phyloP scores from a whole-genome alignment of 805 yeast genomes.

The Torulaspora gathmanii region DNA sequence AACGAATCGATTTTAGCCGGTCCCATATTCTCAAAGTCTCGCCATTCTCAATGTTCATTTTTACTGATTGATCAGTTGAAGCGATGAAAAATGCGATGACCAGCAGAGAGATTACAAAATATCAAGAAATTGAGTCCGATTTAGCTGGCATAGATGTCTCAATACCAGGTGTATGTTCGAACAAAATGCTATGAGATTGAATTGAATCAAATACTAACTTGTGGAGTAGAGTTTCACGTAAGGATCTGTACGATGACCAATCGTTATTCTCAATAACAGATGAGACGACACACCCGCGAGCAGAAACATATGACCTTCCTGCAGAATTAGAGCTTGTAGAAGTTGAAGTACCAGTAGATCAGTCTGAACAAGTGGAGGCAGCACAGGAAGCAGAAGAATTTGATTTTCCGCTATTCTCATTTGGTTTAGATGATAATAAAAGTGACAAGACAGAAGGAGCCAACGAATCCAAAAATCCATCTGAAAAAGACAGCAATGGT shows the following conservation, averaged over 20 bases:
- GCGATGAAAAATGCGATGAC: not conserved
- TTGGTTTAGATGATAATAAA: conserved; percentile 6
- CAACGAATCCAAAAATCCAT: not conserved
- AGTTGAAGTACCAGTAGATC: conserved; percentile 9
- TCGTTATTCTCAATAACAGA: conserved; percentile 5
- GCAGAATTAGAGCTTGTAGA: conserved; percentile 29
- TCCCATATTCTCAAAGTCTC: too few relatives aligned
- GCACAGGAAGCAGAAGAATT: conserved; percentile 20
- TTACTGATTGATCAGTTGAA: too few relatives aligned
- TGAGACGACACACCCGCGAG: conserved; percentile 1
- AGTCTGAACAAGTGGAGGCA: conserved; percentile 10
- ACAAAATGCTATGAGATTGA: not conserved
- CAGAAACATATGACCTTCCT: conserved; percentile 31
- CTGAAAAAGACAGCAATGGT: not conserved
- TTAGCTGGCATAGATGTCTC: conserved; percentile 8
- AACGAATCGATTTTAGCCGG: not conserved
- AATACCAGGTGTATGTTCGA: conserved; percentile 16
- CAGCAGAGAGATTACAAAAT: not conserved
- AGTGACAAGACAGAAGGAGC: not conserved
- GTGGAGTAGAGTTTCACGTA: conserved; percentile 21
- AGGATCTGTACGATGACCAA: conserved; percentile 19
- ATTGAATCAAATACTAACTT: conserved; percentile 5
- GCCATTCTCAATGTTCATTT: too few relatives aligned
- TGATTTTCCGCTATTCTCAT: conserved; percentile 33
- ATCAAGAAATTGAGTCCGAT: too few relatives aligned